Conservation (phyloP, 2,329 filamentous ascomycete species). For the Cercospora brassicicola region DNA sequence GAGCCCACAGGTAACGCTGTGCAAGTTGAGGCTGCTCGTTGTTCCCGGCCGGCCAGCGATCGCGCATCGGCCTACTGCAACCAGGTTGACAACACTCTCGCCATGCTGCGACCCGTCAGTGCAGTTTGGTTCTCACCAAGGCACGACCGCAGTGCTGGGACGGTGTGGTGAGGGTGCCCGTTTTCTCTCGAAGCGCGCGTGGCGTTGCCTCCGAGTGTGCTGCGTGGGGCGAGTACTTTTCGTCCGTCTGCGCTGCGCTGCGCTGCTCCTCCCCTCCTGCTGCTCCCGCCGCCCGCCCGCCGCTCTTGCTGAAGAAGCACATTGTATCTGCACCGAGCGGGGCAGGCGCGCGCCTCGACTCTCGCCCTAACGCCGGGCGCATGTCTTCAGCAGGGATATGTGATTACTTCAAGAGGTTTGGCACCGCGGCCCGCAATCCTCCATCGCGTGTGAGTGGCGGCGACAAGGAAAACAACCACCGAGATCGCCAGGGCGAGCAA, state of each 20-base stretch:
- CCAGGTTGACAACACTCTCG: neutral
- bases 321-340: slow-evolving; percentile 7
- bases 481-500: neutral
- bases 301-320: neutral
- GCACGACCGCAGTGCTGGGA: neutral
- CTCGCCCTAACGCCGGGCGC: neutral
- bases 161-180: neutral
- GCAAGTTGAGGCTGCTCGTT: slow-evolving; percentile 3
- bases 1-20: slow-evolving; percentile 9
- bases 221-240: neutral
- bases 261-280: neutral
- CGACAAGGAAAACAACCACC: slow-evolving; percentile 7
- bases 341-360: neutral
- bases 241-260: neutral
- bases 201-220: neutral
- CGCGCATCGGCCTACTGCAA: slow-evolving; percentile 9
- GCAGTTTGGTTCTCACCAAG: neutral
- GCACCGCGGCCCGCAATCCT: neutral
- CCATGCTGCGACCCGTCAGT: neutral
- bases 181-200: slow-evolving; percentile 3
- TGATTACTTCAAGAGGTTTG: slow-evolving; percentile 6
- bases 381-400: slow-evolving; percentile 11
- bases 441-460: neutral
- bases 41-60: neutral
- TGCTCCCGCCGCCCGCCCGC: neutral